Percentiles rank a stretch among this genome's conserved stretches.
phyloP scores from a whole-genome alignment of 140 eudicot species.

The Senecio squalidus region DNA sequence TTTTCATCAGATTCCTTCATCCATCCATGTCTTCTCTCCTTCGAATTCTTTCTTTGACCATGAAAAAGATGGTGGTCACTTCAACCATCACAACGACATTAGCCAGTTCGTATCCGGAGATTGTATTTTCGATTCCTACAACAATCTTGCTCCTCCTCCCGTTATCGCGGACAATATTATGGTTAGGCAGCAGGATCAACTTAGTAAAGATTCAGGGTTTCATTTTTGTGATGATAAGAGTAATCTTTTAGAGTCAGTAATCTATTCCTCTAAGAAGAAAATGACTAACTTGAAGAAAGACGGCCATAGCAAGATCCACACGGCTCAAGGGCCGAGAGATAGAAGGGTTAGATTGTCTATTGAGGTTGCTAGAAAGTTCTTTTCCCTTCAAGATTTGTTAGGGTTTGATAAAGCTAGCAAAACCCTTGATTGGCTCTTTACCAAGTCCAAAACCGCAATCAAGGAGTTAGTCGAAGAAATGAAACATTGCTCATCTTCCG shows the following conservation, averaged over 20 bases:
- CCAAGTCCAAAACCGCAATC: conserved; percentile 39
- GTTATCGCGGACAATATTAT: neutral
- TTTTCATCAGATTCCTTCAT: conserved; percentile 12
- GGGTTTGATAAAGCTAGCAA: conserved; percentile 55
- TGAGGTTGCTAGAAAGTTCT: conserved; percentile 46
- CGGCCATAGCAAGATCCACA: conserved; percentile 39
- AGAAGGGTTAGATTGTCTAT: conserved; percentile 51
- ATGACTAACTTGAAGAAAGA: neutral
- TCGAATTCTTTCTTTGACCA: conserved; percentile 20
- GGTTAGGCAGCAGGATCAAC: neutral
- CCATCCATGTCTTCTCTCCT: conserved; percentile 18
- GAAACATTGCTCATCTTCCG: conserved; percentile 10
- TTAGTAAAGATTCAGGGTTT: conserved; percentile 3
- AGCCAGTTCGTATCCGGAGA: conserved; percentile 11
- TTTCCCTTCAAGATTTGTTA: conserved; percentile 45
- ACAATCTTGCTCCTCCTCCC: neutral
- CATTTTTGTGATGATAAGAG: conserved; percentile 7
- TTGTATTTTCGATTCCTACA: conserved; percentile 8
- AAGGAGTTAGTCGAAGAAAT: conserved; percentile 23
- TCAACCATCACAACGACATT: conserved; percentile 8
- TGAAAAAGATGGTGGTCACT: conserved; percentile 12
- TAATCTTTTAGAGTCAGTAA: conserved; percentile 17
- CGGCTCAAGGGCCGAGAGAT: conserved; percentile 45
- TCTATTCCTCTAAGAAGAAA: conserved; percentile 19
- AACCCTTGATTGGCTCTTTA: conserved; percentile 55